A percentile compares a stretch with the other conserved stretches of the same genome.
These are phyloP conservation scores for Globisporangium paroecandrum DNA, from an alignment of 352 stramenopile genomes.

Conservation along the genomic window DNA sequence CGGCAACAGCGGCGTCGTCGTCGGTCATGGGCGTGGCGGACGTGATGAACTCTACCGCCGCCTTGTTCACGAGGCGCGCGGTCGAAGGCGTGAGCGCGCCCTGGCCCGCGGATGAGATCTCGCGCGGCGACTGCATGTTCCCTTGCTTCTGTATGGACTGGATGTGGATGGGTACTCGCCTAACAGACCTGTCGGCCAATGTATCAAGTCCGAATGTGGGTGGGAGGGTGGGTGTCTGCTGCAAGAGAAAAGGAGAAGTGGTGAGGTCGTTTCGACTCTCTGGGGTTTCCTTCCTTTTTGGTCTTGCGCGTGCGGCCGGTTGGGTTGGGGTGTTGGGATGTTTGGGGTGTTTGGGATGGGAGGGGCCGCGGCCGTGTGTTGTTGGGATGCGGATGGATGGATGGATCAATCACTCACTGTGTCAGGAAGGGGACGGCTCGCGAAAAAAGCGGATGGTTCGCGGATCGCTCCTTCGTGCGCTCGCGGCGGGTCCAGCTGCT, in stretches of 20 bases:
- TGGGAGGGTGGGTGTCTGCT: background rate
- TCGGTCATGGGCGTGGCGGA: constrained; percentile 14
- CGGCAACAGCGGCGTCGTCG: background rate
- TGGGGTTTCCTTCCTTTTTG: background rate
- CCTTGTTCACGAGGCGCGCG: constrained; percentile 49
- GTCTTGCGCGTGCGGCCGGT: background rate
- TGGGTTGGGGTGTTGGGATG: background rate
- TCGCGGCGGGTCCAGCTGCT: constrained; percentile 9
- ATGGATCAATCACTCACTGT: background rate
- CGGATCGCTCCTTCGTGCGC: constrained; percentile 16
- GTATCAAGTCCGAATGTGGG: constrained; percentile 6
- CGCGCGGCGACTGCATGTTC: constrained; percentile 35
- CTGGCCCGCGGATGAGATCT: constrained; percentile 71
- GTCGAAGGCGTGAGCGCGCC: constrained; percentile 65
- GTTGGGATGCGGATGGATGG: background rate
- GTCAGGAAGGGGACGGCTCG: background rate
- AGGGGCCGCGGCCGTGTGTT: background rate
- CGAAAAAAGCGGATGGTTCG: constrained; percentile 17
- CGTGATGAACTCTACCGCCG: constrained; percentile 24
- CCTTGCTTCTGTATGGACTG: background rate
- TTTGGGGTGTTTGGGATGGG: background rate
- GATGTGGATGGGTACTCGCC: background rate
- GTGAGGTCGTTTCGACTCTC: background rate
- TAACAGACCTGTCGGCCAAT: background rate
- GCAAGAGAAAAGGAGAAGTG: constrained; percentile 8